phyloP scores from a whole-genome alignment of 2,329 filamentous ascomycete genomes.

The Pseudogymnoascus destructans region DNA sequence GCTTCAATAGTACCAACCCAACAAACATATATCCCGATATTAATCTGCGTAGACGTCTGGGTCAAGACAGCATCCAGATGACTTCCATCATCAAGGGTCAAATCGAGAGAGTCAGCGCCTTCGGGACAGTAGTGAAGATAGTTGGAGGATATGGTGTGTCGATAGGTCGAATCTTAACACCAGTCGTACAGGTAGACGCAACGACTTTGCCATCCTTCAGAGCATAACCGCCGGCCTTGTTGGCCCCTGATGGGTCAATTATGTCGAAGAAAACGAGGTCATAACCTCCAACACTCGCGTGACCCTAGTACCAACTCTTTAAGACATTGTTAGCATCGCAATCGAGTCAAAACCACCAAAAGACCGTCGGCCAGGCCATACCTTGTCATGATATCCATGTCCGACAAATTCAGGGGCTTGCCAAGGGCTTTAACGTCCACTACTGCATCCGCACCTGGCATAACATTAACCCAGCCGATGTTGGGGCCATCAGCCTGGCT shows the following conservation, averaged over 20 bases:
- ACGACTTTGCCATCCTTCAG: not conserved
- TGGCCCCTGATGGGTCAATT: not conserved
- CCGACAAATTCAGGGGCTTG: not conserved
- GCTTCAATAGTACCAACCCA: slow-evolving; percentile 7
- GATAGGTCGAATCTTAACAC: not conserved
- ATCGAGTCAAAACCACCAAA: not conserved
- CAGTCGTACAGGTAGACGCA: not conserved
- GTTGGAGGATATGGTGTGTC: slow-evolving; percentile 1
- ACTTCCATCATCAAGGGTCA: slow-evolving; percentile 9
- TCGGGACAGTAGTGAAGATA: not conserved
- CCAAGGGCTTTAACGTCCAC: not conserved
- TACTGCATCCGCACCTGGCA: not conserved
- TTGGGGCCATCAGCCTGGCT: slow-evolving; percentile 19
- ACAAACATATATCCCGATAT: not conserved
- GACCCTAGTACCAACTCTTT: slow-evolving; percentile 6
- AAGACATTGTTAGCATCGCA: not conserved
- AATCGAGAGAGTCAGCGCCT: not conserved
- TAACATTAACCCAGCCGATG: slow-evolving; percentile 10
- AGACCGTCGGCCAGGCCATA: not conserved
- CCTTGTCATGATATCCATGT: slow-evolving; percentile 7
- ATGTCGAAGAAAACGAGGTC: slow-evolving; percentile 1
- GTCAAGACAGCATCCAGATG: not conserved
- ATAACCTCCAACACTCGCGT: not conserved
- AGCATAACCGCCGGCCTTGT: not conserved
- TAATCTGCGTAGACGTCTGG: not conserved